These are phyloP conservation scores for Aspergillus persii DNA, from an alignment of 2,329 filamentous ascomycete species.

Conservation along the genomic window DNA sequence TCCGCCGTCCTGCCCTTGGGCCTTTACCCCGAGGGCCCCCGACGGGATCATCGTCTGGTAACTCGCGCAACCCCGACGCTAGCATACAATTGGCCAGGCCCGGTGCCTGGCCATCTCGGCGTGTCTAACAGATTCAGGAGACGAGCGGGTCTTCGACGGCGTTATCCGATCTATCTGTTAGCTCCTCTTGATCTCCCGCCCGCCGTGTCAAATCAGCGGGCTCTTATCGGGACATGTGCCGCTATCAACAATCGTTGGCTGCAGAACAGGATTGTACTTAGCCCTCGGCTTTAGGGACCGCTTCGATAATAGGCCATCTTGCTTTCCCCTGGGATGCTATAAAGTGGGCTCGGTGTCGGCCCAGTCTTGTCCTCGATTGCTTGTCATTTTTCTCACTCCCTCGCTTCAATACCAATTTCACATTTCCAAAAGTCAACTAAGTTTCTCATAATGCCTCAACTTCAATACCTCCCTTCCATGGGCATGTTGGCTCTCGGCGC, in stretches of 20 bases:
- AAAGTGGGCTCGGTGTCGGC: background rate
- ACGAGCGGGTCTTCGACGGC: slow-evolving; percentile 2
- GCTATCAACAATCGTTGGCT: slow-evolving; percentile 12
- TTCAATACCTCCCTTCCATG: slow-evolving; percentile 14
- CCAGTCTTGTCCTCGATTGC: background rate
- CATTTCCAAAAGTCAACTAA: background rate
- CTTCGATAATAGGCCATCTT: background rate
- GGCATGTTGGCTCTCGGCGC: slow-evolving; percentile 26
- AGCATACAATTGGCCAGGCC: slow-evolving; percentile 13
- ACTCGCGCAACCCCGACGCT: background rate
- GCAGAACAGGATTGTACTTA: background rate
- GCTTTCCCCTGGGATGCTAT: background rate
- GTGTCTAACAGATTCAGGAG: slow-evolving; percentile 6
- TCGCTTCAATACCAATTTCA: background rate
- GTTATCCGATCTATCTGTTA: slow-evolving; percentile 13
- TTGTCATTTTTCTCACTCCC: background rate
- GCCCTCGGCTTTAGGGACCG: background rate
- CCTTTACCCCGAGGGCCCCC: slow-evolving; percentile 11
- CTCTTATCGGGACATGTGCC: slow-evolving; percentile 30
- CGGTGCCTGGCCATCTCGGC: background rate
- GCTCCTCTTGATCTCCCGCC: slow-evolving; percentile 5
- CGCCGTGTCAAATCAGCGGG: slow-evolving; percentile 25
- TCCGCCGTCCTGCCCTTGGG: background rate
- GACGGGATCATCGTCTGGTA: slow-evolving; percentile 11
- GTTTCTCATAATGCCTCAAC: slow-evolving; percentile 17